Evolutionary conservation across 176 grass and related monocot genomes (phyloP), one percentile per base, ranked within the genome.

Genomic region (Microstegium vimineum): DNA sequence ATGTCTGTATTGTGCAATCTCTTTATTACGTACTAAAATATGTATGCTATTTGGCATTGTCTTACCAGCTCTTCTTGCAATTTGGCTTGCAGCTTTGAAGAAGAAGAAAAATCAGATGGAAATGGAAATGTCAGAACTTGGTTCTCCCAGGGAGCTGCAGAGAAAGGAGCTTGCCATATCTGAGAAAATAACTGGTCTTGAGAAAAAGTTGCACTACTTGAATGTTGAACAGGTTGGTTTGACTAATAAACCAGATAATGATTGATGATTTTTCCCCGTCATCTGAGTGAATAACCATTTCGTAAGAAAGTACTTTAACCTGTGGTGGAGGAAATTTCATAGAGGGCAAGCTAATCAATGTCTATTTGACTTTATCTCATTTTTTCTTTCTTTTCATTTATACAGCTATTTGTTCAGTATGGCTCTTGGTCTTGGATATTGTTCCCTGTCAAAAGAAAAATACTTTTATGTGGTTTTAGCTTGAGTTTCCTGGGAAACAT

Each of bases 141-240:
- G 89, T 37, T 93, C 95, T 20, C 90, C 93, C 5, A 88, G 95
- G 80, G 90, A 91, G 72, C 85, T 98, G 76, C 95, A 98, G 85
- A 93, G 77, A 79, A 94, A 91, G 36, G 95, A 98, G 71, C 87
- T 92, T 78, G 85, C 87, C 81, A 67, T 92, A 86, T 98, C 95
- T 71, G 95, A 98, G 73, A 98, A 88, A 79, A 98, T 95, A 71
- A 94, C 92, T 64, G 92, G 92, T 46, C 88, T 98, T 45, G 92
- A 98, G 66, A 94, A 79, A 86, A 98, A 98, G 77, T 85, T 86
- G 71, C 95, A 98, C 43, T 93, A 98, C 90, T 90, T 63, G 23
- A 87, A 94, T 47, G 89, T 98, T 83, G 95, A 98, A 84, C 81
- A 90, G 89, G 95, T 95, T 69, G 46, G 14, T 73, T 80, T 79